Percentiles rank a stretch among this genome's conserved stretches.
Evolutionary conservation across 2,329 filamentous ascomycete genomes (phyloP).

Genomic region (Aureobasidium mangrovei): DNA sequence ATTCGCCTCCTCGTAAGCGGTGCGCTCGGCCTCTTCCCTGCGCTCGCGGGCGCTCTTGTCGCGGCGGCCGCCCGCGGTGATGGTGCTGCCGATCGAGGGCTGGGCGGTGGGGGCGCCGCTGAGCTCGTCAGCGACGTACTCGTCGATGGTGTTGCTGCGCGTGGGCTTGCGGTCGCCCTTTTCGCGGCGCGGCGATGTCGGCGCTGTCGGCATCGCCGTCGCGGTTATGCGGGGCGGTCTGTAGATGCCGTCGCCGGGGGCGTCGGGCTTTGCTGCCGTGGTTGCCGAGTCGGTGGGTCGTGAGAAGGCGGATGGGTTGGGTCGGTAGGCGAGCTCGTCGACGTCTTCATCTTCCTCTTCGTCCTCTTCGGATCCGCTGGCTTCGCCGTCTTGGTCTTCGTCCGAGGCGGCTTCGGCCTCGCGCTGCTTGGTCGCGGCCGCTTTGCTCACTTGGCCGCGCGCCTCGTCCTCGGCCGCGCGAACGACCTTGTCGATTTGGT

Average conservation of each 20-base stretch:
- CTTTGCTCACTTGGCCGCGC: conserved; percentile 33
- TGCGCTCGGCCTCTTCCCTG: conserved; percentile 66
- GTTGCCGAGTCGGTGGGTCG: conserved; percentile 19
- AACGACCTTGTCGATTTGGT: conserved; percentile 92
- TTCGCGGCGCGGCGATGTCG: conserved; percentile 45
- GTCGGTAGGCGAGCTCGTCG: conserved; percentile 54
- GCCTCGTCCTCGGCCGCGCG: conserved; percentile 72
- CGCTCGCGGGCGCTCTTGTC: conserved; percentile 70
- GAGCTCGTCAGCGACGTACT: conserved; percentile 81
- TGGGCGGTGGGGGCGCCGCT: conserved; percentile 72
- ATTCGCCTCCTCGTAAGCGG: conserved; percentile 85
- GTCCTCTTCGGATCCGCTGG: conserved; percentile 31
- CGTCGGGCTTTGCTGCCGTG: conserved; percentile 19
- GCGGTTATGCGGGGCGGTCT: conserved; percentile 81
- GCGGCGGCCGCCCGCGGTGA: conserved; percentile 63
- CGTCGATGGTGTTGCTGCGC: conserved; percentile 80
- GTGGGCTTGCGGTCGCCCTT: conserved; percentile 56
- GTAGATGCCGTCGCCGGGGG: conserved; percentile 61
- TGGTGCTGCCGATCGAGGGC: conserved; percentile 87
- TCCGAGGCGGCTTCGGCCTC: conserved; percentile 22
- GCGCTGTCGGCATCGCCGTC: conserved; percentile 54
- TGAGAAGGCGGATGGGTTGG: conserved; percentile 45
- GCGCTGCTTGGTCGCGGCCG: conserved; percentile 24
- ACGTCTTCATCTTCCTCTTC: conserved; percentile 29
- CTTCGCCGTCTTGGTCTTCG: conserved; percentile 28